Evolutionary conservation across 495 filamentous ascomycete genomes (phyloP).

Genomic region (Talaromyces proteolyticus): DNA sequence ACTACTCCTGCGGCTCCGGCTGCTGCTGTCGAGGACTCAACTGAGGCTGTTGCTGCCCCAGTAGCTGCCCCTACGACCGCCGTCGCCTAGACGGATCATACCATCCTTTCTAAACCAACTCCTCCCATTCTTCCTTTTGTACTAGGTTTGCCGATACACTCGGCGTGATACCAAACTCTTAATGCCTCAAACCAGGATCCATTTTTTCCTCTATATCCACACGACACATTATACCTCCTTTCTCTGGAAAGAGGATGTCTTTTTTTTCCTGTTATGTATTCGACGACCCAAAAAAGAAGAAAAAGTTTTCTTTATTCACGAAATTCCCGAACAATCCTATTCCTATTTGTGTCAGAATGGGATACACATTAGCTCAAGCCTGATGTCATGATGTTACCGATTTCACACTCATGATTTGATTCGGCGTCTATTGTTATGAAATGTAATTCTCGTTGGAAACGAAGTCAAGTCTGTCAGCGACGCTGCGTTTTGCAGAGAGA

Average conservation of each 20-base stretch:
- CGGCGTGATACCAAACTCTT: not conserved
- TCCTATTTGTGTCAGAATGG: no score
- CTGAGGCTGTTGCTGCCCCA: slow-evolving; percentile 36
- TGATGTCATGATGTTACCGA: no score
- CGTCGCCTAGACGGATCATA: slow-evolving; percentile 43
- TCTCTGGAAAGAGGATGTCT: not conserved
- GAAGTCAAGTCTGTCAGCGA: slow-evolving; percentile 12
- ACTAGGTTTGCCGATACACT: slow-evolving; percentile 25
- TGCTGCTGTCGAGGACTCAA: slow-evolving; percentile 36
- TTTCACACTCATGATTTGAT: slow-evolving; percentile 22
- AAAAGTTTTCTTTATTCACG: not conserved
- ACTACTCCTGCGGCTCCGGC: slow-evolving; percentile 27
- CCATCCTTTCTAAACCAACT: slow-evolving; percentile 1
- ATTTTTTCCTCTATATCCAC: slow-evolving; percentile 10
- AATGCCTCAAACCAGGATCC: not conserved
- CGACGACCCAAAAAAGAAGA: slow-evolving; percentile 32
- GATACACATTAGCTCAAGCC: slow-evolving; percentile 1
- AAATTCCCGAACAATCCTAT: no score
- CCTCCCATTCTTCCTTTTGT: slow-evolving; percentile 24
- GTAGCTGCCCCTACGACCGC: slow-evolving; percentile 44
- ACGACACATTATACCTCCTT: not conserved
- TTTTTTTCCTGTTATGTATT: slow-evolving; percentile 34
- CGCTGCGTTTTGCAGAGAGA: slow-evolving; percentile 11
- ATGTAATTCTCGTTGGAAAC: slow-evolving; percentile 17
- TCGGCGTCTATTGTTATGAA: slow-evolving; percentile 14